Base-by-base conservation (phyloP, 2,329 filamentous ascomycete genomes). In the Fusarium veterinarium region DNA sequence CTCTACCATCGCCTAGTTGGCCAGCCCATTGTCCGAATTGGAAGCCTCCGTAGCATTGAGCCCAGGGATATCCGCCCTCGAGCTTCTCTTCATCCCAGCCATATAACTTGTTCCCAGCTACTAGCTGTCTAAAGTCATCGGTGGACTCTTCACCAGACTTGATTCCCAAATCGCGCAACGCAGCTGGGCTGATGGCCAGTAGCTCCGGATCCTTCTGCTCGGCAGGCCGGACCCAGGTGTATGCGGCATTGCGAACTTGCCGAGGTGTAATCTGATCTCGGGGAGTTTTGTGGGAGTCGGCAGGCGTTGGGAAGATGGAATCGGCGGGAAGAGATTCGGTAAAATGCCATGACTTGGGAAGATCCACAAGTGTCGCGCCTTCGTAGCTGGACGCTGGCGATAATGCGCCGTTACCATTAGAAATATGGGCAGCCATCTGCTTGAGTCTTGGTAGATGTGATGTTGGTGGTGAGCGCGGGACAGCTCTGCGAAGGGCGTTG, bases 21-120 rank as follows among this genome's bases (percentile, higher is more conserved):
- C 96, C 95, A 7, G 96, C 96, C 95, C 95, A 99, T 74, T 93
- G 91, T 10, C 96, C 96, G 79, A 91, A 91, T 79, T 91, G 87
- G 78, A 88, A 90, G 63, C 95, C 95, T 64, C 96, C 96, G 81
- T 99, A 99, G 84, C 96, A 98, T 83, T 99, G 96, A 37, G 96
- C 95, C 96, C 96, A 99, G 0, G 96, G 95, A 80, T 99, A 99
- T 46, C 96, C 91, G 25, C 93, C 92, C 64, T 90, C 84, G 30
- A 84, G 80, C 73, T 86, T 87, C 64, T 90, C 87, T 65, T 92
- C 89, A 72, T 94, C 89, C 89, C 92, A 93, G 55, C 95, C 95
- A 62, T 93, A 89, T 19, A 98, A 88, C 78, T 90, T 91, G 80
- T 96, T 97, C 6, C 96, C 96, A 0, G 93, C 90, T 11, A 97